Evolutionary conservation across 768 basidiomycete genomes (phyloP), one percentile per base, ranked within the genome.

Genomic region (Gloeostereum incarnatum): DNA sequence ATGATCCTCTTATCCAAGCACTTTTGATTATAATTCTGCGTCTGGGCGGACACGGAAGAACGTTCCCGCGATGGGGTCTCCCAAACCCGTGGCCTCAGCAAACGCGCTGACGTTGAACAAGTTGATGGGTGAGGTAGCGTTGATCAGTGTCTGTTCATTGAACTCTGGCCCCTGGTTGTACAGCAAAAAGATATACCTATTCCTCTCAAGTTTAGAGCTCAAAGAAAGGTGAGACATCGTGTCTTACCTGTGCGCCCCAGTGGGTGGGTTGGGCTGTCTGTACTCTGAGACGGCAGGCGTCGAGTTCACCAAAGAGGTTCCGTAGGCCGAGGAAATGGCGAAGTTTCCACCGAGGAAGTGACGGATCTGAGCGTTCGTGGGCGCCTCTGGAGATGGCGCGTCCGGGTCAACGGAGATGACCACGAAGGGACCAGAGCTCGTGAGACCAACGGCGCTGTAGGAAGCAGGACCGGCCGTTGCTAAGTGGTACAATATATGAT

Each of bases 301-400:
- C 9, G 36, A 47, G 47, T 68, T 71, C 1, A 45, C 46, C 19
- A 69, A 34, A 30, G 20, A 10, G 14, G 19, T 14, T 26, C 35
- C 7, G 41, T 6, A 36, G 22, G 13, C 24, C 34, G 18, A 3
- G 24, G 22, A 20, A n/a, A 16, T 24, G 20, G 25, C 26, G 18
- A 68, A 71, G 46, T 67, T 60, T 0, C 64, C 65, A 1, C 64
- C 66, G 2, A 73, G 49, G 55, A 70, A 69, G 47, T 74, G 71
- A 2, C 69, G 60, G 30, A 73, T 64, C 44, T 73, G 66, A 1
- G 67, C 57, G 3, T 24, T 36, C 5, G 55, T 66, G 9, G 65
- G 62, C 13, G 45, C 51, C 44, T 69, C 65, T 1, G 72, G 71
- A n/a, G 70, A 70, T 6, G 70, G 70, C 7, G 65, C 69, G 44